These are phyloP conservation scores for Monosporozyma aquatica DNA, from an alignment of 805 yeast genomes.

Conservation along the genomic window DNA sequence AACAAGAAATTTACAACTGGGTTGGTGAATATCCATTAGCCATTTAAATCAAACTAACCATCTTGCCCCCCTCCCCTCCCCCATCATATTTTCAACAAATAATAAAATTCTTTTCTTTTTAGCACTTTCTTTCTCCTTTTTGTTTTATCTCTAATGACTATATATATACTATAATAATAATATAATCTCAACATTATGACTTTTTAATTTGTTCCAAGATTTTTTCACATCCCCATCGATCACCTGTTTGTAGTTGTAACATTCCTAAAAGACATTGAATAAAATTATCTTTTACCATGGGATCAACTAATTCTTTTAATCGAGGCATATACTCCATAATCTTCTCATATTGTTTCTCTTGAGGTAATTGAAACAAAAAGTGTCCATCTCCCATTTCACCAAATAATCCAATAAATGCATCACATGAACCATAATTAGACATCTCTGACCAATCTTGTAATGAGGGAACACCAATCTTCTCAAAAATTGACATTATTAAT, in stretches of 20 bases:
- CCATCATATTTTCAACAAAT: background rate
- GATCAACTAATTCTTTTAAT: constrained; percentile 11
- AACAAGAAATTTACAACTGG: constrained; percentile 80
- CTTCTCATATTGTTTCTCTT: constrained; percentile 8
- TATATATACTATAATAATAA: too few relatives aligned
- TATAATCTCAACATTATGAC: background rate
- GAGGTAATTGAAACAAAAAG: constrained; percentile 13
- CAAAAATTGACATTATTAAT: constrained; percentile 47
- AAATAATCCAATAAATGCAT: constrained; percentile 29
- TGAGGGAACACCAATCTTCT: constrained; percentile 55
- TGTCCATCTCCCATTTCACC: constrained; percentile 23
- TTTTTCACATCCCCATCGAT: constrained; percentile 23
- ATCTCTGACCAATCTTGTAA: constrained; percentile 35
- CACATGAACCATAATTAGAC: constrained; percentile 21
- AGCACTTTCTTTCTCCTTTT: background rate
- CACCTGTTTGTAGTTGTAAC: constrained; percentile 39
- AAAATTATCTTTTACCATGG: constrained; percentile 6
- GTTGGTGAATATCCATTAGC: constrained; percentile 78
- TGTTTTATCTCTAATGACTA: background rate
- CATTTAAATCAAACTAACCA: constrained; percentile 30
- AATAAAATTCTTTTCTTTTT: background rate
- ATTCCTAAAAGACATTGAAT: constrained; percentile 35
- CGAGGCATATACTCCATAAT: constrained; percentile 18
- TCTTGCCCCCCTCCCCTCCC: too few relatives aligned
- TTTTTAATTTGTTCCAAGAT: background rate